A percentile compares a stretch with the other conserved stretches of the same genome.
Conservation (phyloP, 306 rosid species). For the Rosa multiflora region DNA sequence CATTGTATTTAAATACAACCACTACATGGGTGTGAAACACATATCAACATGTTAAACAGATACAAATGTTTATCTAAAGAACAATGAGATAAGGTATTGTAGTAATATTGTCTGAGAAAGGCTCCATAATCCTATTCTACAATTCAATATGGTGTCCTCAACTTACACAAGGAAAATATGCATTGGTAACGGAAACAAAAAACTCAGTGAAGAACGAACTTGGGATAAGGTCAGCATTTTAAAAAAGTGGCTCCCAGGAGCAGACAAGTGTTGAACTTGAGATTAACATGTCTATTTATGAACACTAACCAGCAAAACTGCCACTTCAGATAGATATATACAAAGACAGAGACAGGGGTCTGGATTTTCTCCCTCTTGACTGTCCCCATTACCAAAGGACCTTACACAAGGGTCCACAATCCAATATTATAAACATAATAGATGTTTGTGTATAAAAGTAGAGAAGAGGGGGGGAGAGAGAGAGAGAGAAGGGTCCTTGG, state of each 20-base stretch:
- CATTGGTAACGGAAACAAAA: background rate
- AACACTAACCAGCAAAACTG: background rate
- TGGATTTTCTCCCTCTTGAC: background rate
- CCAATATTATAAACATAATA: background rate
- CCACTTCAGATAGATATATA: background rate
- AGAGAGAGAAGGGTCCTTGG: conserved; percentile 6
- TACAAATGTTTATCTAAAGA: background rate
- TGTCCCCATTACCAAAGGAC: background rate
- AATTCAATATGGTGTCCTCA: background rate
- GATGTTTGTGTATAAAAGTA: background rate
- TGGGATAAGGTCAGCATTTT: background rate
- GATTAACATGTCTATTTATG: background rate
- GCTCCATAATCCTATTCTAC: background rate
- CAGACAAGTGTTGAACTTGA: background rate
- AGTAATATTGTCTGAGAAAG: background rate
- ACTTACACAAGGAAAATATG: background rate
- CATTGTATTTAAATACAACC: background rate
- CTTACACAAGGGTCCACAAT: background rate
- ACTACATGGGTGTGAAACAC: background rate
- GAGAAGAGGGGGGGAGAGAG: background rate
- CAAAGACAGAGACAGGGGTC: background rate
- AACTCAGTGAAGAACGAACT: background rate
- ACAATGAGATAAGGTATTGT: background rate
- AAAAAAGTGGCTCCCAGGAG: background rate
- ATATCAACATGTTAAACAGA: background rate